Evolutionary conservation across 352 stramenopile species (phyloP), one percentile per base, ranked within the genome.

Genomic region (Peronosclerospora sorghi): DNA sequence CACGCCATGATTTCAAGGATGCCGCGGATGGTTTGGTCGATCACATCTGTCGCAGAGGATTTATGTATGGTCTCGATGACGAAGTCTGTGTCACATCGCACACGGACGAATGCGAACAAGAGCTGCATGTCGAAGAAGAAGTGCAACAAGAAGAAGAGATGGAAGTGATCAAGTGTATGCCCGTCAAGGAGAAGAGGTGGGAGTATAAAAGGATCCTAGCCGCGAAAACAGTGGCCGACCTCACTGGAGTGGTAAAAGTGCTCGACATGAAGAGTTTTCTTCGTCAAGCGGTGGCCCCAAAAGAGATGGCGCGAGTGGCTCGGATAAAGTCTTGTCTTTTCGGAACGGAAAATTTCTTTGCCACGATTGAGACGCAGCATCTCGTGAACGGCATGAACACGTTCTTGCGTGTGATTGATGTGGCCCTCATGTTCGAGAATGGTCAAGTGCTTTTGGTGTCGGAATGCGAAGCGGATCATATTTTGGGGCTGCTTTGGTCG

Each of bases 311-410:
- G 5, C 35, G 46, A 27, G 38, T 78, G 17, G 24, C 27, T 5
- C 81, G 68, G 71, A 6, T 13, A 1, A 35, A 14, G 0, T 32
- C 57, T 1, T 43, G 47, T 0, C 15, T 83, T 1, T 75, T 55
- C 15, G 63, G 59, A 12, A 75, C 67, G 0, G 24, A 30, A 3
- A 83, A 81, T 45, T 79, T 83, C 39, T 79, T 68, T n/a, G 29
- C 28, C 23, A 65, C 59, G 0, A 46, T 62, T 8, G 12, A 40
- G 4, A 32, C 30, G 10, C 27, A 15, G 13, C 1, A 2, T 13
- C 17, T 19, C 10, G 1, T 21, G 7, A 13, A 35, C 10, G 7
- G 20, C 5, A 6, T 62, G 49, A 57, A 59, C 15, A 45, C 53
- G 2, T 66, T 62, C 18, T 2, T 54, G 6, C 67, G 68, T 8